Base-by-base conservation (phyloP, 805 yeast genomes). In the Zygoascus tannicola region DNA sequence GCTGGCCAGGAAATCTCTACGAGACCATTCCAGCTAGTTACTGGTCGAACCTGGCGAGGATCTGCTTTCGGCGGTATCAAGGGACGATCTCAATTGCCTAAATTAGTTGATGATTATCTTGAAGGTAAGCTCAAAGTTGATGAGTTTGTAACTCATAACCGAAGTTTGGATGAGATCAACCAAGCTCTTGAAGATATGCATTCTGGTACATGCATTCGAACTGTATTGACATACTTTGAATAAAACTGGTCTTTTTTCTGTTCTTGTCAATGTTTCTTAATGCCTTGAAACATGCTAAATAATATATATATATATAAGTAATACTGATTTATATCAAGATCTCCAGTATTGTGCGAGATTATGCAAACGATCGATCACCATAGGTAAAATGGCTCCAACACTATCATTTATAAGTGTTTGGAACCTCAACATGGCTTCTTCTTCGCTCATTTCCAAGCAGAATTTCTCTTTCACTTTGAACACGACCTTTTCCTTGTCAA, bases 61-160 rank as follows among this genome's bases (percentile, higher is more conserved):
- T 85, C 95, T 60, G 99, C 99, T n/a, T 92, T 86, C 57, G 99
- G 99, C 59, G 98, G 97, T 65, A 87, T 92, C 61, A 92, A 92
- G 70, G 97, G 98, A 62, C 83, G 97, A 72, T 63, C 95, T 34
- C 96, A 92, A 71, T 76, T 92, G 71, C 97, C 95, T 41, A 85
- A 79, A 18, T 73, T 88, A 46, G 95, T 92, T 46, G 81, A 85
- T 47, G 88, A 83, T 63, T 90, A 90, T 67, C 66, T 84, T 71
- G 66, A 68, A 36, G 95, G 95, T 54, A 73, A 70, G 53, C 71
- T 90, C 61, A 85, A 81, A 73, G 94, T 90, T 51, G 95, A 87
- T 59, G 96, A 92, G 64, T 92, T 86, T 67, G 84, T 92, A 59
- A 92, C 98, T 23, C 94, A 87, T 71, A 79, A 85, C 67, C 90